phyloP scores from a whole-genome alignment of 2,329 filamentous ascomycete species.

The Stachybotrys elegans region DNA sequence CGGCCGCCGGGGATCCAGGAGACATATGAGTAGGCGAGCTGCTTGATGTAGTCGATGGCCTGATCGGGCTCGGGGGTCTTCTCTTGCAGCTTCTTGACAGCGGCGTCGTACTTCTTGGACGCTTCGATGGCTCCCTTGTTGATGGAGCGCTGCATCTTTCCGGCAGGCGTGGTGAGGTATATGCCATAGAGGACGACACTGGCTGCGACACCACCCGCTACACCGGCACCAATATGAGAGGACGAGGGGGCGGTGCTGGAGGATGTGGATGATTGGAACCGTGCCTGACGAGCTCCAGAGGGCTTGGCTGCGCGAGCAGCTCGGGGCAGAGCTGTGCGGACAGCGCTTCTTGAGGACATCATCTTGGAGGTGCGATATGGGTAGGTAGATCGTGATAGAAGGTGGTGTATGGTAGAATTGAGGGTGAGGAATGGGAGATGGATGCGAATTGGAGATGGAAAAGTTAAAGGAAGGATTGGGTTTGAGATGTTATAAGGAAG shows the following conservation, averaged over 20 bases:
- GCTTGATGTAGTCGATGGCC: slow-evolving; percentile 60
- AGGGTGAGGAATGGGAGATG: not conserved
- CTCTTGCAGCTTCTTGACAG: slow-evolving; percentile 55
- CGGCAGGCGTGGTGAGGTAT: slow-evolving; percentile 40
- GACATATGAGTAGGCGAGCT: slow-evolving; percentile 64
- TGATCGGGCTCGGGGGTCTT: slow-evolving; percentile 62
- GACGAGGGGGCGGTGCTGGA: slow-evolving; percentile 13
- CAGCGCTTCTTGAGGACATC: slow-evolving; percentile 23
- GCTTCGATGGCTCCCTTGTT: slow-evolving; percentile 49
- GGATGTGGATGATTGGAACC: slow-evolving; percentile 35
- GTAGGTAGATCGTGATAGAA: not conserved
- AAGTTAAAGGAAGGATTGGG: not conserved
- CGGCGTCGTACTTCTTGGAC: slow-evolving; percentile 54
- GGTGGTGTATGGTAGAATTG: not conserved
- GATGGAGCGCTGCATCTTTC: slow-evolving; percentile 31
- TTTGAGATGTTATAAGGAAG: not conserved
- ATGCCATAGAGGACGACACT: slow-evolving; percentile 36
- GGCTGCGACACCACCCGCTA: slow-evolving; percentile 38
- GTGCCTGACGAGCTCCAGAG: slow-evolving; percentile 19
- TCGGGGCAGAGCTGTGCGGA: slow-evolving; percentile 20
- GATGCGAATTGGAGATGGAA: not conserved
- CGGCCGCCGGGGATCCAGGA: slow-evolving; percentile 67
- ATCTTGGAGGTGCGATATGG: slow-evolving; percentile 12
- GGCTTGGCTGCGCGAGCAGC: slow-evolving; percentile 19
- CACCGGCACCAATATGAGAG: slow-evolving; percentile 33